Evolutionary conservation across 257 asterid species (phyloP).

Genomic region (Solanum sitiens): DNA sequence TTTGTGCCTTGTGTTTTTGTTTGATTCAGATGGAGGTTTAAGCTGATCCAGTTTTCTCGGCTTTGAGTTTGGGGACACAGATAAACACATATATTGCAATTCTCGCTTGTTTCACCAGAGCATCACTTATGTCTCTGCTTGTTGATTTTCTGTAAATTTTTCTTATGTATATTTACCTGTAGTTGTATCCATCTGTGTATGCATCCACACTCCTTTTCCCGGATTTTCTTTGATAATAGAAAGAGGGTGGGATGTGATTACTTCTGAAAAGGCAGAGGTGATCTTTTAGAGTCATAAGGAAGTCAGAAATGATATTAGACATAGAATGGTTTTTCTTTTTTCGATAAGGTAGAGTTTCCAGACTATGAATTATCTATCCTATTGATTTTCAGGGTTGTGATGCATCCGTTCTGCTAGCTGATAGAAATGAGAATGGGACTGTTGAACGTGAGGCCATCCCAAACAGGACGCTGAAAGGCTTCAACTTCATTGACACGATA

Average conservation of each 20-base stretch:
- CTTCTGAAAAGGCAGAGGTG: not conserved
- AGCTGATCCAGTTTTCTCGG: not conserved
- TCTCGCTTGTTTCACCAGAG: not conserved
- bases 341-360: not conserved
- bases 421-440: not conserved
- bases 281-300: not conserved
- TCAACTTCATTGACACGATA: constrained; percentile 12
- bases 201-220: not conserved
- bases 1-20: not conserved
- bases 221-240: not conserved
- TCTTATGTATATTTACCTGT: not conserved
- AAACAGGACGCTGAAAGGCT: constrained; percentile 23
- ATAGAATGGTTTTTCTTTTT: not conserved
- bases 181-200: not conserved
- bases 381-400: constrained; percentile 24
- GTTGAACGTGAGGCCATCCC: constrained; percentile 21
- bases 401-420: constrained; percentile 18
- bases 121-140: not conserved
- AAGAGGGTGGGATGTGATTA: not conserved
- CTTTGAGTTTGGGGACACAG: not conserved
- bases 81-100: not conserved
- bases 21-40: not conserved
- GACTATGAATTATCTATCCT: not conserved
- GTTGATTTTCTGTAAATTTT: not conserved
- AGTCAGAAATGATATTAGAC: not conserved